Conservation (phyloP, 441 rosid species). For the Gossypium schwendimanii region DNA sequence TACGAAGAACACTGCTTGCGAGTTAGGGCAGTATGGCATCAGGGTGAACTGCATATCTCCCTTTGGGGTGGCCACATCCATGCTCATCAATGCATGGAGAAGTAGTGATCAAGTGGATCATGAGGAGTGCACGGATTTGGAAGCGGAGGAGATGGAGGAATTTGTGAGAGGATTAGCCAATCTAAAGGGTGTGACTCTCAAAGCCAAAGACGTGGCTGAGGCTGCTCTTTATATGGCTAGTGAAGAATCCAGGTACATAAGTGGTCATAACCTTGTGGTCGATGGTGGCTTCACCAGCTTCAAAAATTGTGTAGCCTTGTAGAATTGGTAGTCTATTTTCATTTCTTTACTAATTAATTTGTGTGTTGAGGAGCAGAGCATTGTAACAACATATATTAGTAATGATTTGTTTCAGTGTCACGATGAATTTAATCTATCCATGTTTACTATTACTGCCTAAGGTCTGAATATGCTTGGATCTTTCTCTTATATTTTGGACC, state of each 20-base stretch:
- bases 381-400: background rate
- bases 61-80: conserved; percentile 75
- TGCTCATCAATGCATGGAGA: conserved; percentile 77
- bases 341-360: background rate
- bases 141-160: conserved; percentile 71
- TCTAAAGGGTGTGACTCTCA: conserved; percentile 49
- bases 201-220: conserved; percentile 69
- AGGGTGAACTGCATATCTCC: conserved; percentile 90
- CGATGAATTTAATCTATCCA: too few species aligned
- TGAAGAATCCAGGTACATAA: conserved; percentile 79
- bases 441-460: background rate
- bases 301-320: conserved; percentile 73
- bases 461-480: background rate
- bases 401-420: background rate
- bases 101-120: conserved; percentile 13
- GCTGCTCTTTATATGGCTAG: conserved; percentile 76
- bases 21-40: conserved; percentile 67
- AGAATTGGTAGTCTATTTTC: conserved; percentile 4
- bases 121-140: conserved; percentile 23
- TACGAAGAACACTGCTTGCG: conserved; percentile 76
- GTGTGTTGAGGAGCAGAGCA: background rate
- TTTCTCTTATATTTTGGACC: background rate
- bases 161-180: conserved; percentile 66
- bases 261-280: conserved; percentile 89
- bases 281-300: conserved; percentile 82